Evolutionary conservation across 345 rosid genomes (phyloP), one percentile per base, ranked within the genome.

Genomic region (Hevea brasiliensis): DNA sequence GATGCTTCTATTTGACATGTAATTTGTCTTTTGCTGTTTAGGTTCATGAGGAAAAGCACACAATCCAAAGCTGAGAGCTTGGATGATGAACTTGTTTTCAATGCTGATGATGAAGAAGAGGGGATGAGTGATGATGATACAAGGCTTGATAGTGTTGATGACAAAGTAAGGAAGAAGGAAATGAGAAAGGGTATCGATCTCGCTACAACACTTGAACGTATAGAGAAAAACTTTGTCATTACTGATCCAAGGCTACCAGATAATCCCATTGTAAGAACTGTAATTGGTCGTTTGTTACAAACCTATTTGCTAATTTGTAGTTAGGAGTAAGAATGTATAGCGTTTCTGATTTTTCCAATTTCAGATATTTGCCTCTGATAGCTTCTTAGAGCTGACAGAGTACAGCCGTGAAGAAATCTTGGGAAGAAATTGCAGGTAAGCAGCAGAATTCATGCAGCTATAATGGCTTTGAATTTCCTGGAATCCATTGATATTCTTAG

Each of bases 161-260:
- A 92, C 76, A 88, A 84, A 84, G 92, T 83, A 21, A 89, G 97
- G 77, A 89, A 87, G 78, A 92, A 87, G 80, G 95, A 92, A 80
- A 94, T 92, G 98, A 94, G 98, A 81, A 94, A 92, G 85, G 97
- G 98, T 79, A 90, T 94, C 8, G 98, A 94, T 84, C 87, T 94
- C 3, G 98, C 98, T 1, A 94, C 98, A 23, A 94, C 98, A 10
- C 97, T 94, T 1, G 98, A 94, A 78, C 98, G 98, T 82, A 94
- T 94, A 10, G 98, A 94, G 90, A 94, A 94, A 70, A 94, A 94
- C 72, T 94, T 94, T 74, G 98, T 94, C 86, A 92, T 94, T 48
- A 94, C 97, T 7, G 98, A 94, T 87, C 98, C 98, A 55, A 82
- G 98, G 82, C 88, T 94, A 64, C 97, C 98, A 18, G 98, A 94